Conservation (phyloP, 2,329 filamentous ascomycete genomes). For the Fusarium sororula region DNA sequence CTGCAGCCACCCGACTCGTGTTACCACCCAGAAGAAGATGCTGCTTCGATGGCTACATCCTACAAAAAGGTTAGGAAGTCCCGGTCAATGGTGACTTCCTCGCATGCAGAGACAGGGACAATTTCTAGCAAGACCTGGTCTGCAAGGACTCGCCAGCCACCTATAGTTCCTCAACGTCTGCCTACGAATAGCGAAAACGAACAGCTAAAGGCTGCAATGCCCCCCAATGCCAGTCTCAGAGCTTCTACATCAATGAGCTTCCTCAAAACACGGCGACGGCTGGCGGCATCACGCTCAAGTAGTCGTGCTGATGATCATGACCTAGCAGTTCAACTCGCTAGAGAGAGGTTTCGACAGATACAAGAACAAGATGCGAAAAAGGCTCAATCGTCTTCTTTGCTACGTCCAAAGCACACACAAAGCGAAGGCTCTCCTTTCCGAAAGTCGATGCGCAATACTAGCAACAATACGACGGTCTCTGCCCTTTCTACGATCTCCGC, state of each 20-base stretch:
- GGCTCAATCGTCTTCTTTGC: slow-evolving; percentile 56
- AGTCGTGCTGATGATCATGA: slow-evolving; percentile 44
- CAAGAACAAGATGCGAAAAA: slow-evolving; percentile 49
- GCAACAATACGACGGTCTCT: slow-evolving; percentile 50
- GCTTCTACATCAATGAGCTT: slow-evolving; percentile 67
- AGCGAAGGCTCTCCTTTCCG: slow-evolving; percentile 51
- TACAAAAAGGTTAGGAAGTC: slow-evolving; percentile 63
- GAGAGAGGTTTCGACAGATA: slow-evolving; percentile 49
- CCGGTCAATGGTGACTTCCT: slow-evolving; percentile 61
- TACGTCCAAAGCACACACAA: slow-evolving; percentile 50
- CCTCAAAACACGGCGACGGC: slow-evolving; percentile 48
- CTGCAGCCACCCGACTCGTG: slow-evolving; percentile 51
- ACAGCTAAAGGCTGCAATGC: slow-evolving; percentile 12
- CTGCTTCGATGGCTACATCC: slow-evolving; percentile 58
- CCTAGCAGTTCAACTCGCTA: slow-evolving; percentile 48
- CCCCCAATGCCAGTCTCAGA: slow-evolving; percentile 45
- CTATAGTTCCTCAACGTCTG: slow-evolving; percentile 9
- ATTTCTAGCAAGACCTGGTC: slow-evolving; percentile 15
- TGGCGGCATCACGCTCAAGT: slow-evolving; percentile 24
- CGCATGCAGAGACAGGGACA: slow-evolving; percentile 21
- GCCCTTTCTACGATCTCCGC: slow-evolving; percentile 40
- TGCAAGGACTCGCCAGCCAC: slow-evolving; percentile 10
- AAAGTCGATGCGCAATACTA: slow-evolving; percentile 60
- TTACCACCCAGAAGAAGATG: slow-evolving; percentile 59
- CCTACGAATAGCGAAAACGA: slow-evolving; percentile 44